Percentiles rank a stretch among this genome's conserved stretches.
Evolutionary conservation across 2,329 filamentous ascomycete genomes (phyloP).

Genomic region (Neofusicoccum sp.): DNA sequence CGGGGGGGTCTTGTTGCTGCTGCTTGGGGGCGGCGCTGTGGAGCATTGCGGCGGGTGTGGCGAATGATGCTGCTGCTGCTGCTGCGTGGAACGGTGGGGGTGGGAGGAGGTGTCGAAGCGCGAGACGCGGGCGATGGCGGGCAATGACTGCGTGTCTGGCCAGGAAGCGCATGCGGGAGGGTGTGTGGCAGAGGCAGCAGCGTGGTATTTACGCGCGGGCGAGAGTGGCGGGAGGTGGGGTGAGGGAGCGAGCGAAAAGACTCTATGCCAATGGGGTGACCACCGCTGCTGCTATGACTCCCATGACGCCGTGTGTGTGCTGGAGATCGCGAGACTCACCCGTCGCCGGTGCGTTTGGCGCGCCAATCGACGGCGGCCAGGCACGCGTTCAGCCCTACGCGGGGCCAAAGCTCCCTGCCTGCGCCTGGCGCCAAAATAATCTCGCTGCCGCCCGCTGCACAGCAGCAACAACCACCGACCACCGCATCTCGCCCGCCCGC

Average conservation of each 20-base stretch:
- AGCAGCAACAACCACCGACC: too few relatives aligned
- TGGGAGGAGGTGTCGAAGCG: neutral
- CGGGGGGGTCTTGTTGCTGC: neutral
- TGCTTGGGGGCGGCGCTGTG: neutral
- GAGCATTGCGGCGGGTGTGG: neutral
- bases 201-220: neutral
- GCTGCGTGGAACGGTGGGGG: neutral
- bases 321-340: neutral
- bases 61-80: too few relatives aligned
- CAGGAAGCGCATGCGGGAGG: neutral
- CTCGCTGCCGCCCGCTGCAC: too few relatives aligned
- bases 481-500: too few relatives aligned
- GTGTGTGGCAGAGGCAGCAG: neutral
- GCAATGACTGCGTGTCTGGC: neutral
- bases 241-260: neutral
- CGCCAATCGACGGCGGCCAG: neutral
- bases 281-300: neutral
- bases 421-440: too few relatives aligned
- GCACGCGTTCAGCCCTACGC: too few relatives aligned
- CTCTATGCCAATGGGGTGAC: neutral
- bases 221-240: slow-evolving; percentile 2
- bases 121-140: neutral
- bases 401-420: too few relatives aligned
- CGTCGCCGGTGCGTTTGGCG: neutral
- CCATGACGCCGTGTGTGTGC: neutral